These are phyloP conservation scores for Leonotis leonurus DNA, from an alignment of 257 asterid genomes.

Conservation along the genomic window DNA sequence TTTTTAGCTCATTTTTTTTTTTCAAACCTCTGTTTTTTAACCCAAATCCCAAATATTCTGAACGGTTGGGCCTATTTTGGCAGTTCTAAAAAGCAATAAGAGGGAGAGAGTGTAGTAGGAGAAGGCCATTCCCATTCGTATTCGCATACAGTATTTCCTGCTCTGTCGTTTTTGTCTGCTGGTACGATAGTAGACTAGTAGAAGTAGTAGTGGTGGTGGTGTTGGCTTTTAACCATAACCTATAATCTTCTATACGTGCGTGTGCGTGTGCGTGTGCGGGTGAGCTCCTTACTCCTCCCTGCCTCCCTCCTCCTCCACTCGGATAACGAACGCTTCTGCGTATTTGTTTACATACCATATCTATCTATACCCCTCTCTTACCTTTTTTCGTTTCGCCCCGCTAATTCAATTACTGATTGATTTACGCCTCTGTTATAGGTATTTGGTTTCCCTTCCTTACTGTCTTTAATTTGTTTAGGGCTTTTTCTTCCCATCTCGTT, in stretches of 20 bases:
- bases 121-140: neutral
- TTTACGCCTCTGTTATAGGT: slow-evolving; percentile 27
- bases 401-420: neutral
- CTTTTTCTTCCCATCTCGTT: neutral
- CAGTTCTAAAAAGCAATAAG: neutral
- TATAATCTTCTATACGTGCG: neutral
- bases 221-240: neutral
- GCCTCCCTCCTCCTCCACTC: slow-evolving; percentile 3
- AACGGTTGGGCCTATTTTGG: too few species aligned
- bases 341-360: neutral
- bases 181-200: neutral
- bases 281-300: neutral
- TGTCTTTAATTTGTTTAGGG: slow-evolving; percentile 21
- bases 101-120: neutral
- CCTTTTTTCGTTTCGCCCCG: neutral
- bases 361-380: neutral
- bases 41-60: too few species aligned
- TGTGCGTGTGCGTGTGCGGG: neutral
- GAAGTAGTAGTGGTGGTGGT: neutral
- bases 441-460: slow-evolving; percentile 11
- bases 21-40: too few species aligned
- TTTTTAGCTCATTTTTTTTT: too few species aligned
- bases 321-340: slow-evolving; percentile 19
- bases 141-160: neutral
- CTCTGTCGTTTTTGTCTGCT: neutral